Conservation (phyloP, 352 stramenopile species). For the Paralagenidium karlingii region DNA sequence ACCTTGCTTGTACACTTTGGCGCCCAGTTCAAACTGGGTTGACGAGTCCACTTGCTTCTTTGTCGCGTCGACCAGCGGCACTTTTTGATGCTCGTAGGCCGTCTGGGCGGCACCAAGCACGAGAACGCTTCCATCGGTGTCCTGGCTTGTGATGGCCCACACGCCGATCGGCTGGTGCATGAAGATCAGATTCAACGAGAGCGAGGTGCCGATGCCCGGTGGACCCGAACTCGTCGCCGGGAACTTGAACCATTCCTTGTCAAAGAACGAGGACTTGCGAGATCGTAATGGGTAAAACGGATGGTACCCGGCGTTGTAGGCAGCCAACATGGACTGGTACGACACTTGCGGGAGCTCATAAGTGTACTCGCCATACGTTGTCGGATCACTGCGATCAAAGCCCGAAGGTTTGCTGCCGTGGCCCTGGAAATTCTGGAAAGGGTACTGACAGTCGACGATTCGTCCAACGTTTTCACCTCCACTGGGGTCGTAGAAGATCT, state of each 20-base stretch:
- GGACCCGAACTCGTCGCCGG: constrained; percentile 27
- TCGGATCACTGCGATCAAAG: constrained; percentile 30
- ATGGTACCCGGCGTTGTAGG: constrained; percentile 40
- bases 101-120: constrained; percentile 20
- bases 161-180: constrained; percentile 62
- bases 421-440: constrained; percentile 57
- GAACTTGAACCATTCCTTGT: constrained; percentile 73
- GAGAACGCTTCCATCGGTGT: no score
- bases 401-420: constrained; percentile 12
- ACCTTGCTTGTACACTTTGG: constrained; percentile 29
- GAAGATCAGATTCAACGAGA: constrained; percentile 41
- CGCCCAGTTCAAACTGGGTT: constrained; percentile 14
- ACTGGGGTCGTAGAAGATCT: constrained; percentile 71
- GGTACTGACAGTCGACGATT: constrained; percentile 72
- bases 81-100: constrained; percentile 17
- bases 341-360: constrained; percentile 21
- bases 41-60: constrained; percentile 18
- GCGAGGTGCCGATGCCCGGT: constrained; percentile 31
- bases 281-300: constrained; percentile 80
- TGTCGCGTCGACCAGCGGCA: constrained; percentile 21
- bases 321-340: constrained; percentile 56
- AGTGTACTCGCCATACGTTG: constrained; percentile 35
- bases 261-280: constrained; percentile 83
- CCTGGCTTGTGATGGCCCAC: constrained; percentile 72
- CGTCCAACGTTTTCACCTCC: constrained; percentile 24